These are phyloP conservation scores for Ascosphaera apis DNA, from an alignment of 2,329 filamentous ascomycete genomes.

Conservation along the genomic window DNA sequence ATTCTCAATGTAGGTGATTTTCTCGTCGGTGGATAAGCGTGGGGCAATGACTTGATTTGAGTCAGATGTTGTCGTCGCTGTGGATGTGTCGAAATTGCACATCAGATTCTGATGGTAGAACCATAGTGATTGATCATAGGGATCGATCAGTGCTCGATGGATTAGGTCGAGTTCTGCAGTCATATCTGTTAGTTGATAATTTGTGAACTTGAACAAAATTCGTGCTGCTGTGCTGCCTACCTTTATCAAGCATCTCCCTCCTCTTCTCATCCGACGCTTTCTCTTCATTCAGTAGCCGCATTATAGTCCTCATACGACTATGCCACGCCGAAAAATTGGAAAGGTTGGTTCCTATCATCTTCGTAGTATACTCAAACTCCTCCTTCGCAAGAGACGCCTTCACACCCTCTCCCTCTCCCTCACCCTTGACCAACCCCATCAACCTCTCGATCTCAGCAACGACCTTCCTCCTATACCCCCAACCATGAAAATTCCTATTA, in stretches of 20 bases:
- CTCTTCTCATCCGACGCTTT: slow-evolving; percentile 39
- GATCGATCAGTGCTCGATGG: slow-evolving; percentile 60
- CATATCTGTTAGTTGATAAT: not conserved
- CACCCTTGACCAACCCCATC: no score
- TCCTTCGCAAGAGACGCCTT: slow-evolving; percentile 45
- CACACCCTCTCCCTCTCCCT: slow-evolving; percentile 14
- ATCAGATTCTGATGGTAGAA: slow-evolving; percentile 87
- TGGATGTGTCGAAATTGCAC: slow-evolving; percentile 35
- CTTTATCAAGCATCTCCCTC: slow-evolving; percentile 46
- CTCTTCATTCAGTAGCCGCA: slow-evolving; percentile 49
- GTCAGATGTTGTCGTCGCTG: slow-evolving; percentile 8
- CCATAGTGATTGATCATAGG: slow-evolving; percentile 89
- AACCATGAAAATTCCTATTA: slow-evolving; percentile 85
- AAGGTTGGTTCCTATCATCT: slow-evolving; percentile 63
- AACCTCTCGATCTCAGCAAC: slow-evolving; percentile 46
- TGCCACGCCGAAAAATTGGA: slow-evolving; percentile 98
- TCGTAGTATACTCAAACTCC: slow-evolving; percentile 77
- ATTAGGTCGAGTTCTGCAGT: slow-evolving; percentile 47
- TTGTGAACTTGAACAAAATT: no score
- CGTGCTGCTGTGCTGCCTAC: no score
- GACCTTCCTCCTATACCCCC: slow-evolving; percentile 69
- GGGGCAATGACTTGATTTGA: slow-evolving; percentile 36
- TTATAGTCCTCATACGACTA: slow-evolving; percentile 63
- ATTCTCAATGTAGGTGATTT: slow-evolving; percentile 38
- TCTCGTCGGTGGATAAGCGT: slow-evolving; percentile 36